Evolutionary conservation across 225 moss, liverwort and hornwort genomes (phyloP).

Genomic region (Asterella californica): DNA sequence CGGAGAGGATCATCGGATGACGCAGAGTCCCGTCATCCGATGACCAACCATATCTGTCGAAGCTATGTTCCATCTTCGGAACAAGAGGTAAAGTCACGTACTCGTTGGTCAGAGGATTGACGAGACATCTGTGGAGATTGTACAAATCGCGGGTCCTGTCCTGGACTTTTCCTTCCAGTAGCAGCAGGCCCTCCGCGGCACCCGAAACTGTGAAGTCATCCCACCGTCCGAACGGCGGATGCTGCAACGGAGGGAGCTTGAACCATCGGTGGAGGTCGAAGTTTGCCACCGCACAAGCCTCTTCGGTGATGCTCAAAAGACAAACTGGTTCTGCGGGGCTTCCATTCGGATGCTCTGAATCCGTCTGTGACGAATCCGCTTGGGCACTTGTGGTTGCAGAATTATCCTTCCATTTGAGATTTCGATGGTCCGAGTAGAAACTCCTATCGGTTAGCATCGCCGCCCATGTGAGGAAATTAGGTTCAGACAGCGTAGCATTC

Average conservation of each 20-base stretch:
- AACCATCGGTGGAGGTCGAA: background rate
- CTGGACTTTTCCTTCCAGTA: background rate
- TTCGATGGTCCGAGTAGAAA: background rate
- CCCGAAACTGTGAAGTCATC: conserved; percentile 1
- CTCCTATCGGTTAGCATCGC: background rate
- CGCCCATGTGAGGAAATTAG: background rate
- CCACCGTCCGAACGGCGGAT: background rate
- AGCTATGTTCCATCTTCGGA: background rate
- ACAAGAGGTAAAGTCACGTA: conserved; percentile 1
- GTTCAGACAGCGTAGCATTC: conserved; percentile 8
- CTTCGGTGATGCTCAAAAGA: background rate
- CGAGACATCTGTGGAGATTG: background rate
- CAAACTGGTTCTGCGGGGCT: background rate
- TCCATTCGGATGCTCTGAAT: background rate
- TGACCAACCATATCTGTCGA: background rate
- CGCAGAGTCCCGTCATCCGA: background rate
- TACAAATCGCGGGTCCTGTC: background rate
- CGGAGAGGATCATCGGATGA: background rate
- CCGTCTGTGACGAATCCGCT: too few relatives aligned
- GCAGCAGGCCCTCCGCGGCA: conserved; percentile 6
- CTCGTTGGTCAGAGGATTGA: background rate
- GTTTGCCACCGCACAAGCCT: background rate
- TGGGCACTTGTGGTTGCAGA: background rate
- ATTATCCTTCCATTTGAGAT: background rate
- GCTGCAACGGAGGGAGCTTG: background rate